Conservation (phyloP, 2,329 filamentous ascomycete species). For the Chalara sp. region DNA sequence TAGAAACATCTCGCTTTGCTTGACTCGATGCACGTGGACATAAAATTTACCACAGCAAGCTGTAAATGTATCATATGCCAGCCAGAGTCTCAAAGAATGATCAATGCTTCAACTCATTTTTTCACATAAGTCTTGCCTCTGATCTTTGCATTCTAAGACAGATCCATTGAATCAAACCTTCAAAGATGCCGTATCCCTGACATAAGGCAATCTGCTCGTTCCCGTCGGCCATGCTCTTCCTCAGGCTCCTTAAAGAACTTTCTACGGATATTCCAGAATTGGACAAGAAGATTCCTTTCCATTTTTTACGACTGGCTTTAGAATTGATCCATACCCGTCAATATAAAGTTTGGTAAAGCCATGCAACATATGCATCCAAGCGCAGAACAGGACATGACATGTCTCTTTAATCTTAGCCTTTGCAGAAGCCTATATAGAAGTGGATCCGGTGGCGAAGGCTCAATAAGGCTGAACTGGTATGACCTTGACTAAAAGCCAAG, state of each 20-base stretch:
- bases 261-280: slow-evolving; percentile 37
- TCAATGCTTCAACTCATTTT: not conserved
- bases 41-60: slow-evolving; percentile 5
- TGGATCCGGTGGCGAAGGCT: no score
- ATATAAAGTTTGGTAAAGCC: no score
- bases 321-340: no score
- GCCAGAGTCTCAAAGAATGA: slow-evolving; percentile 1
- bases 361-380: no score
- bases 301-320: not conserved
- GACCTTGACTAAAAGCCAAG: no score
- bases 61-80: no score
- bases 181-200: slow-evolving; percentile 16
- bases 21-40: slow-evolving; percentile 51
- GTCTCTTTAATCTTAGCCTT: no score
- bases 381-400: no score
- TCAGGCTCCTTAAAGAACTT: slow-evolving; percentile 22
- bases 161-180: slow-evolving; percentile 1
- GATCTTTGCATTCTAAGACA: not conserved
- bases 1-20: slow-evolving; percentile 27
- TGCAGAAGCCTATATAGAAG: no score
- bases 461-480: no score
- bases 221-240: slow-evolving; percentile 13
- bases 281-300: slow-evolving; percentile 17
- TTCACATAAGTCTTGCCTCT: not conserved
- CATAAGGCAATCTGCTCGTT: not conserved